Evolutionary conservation across 1,284 basidiomycete genomes (phyloP), one percentile per base, ranked within the genome.

Genomic region (Ustilago nuda): DNA sequence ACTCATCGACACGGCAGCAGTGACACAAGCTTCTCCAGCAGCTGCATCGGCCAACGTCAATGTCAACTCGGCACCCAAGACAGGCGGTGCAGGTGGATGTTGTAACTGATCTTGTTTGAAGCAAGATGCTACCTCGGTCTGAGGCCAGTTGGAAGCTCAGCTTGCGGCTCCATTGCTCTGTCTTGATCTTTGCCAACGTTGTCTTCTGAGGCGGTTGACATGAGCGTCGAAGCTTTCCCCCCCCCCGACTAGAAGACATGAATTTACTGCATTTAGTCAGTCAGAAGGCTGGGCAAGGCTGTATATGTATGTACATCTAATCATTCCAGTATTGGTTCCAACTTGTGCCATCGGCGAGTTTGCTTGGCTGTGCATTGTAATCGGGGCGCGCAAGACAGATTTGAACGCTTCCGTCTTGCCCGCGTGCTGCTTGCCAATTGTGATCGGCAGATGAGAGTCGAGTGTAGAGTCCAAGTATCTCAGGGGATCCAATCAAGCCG

Each of bases 1-100:
- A 61, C 89, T 99, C 81, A 98, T 99, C 86, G 97, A 99, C 60
- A 71, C 76, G 32, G 76, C 76, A 11, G 75, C 75, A n/a, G 63
- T 71, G 4, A 64, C 73, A 2, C 73, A 71, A 52, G 61, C 68
- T 4, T 65, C 73, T 32, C 61, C 73, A 36, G 71, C 70, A 43
- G 61, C 71, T 12, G 55, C 71, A 27, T 53, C 76, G 9, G 76
- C 72, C 48, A 78, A 72, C 46, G 76, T 78, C 62, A 78, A 78
- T 17, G 76, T 78, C 59, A 67, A 67, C 54, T 74, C 72, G 60
- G 72, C 67, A 6, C 63, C 71, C 60, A 72, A 72, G 62, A 68
- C 68, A 1, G 76, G 76, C 3, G 58, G 54, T 8, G 39, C 65
- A 0, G 66, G 60, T 23, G 72, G 76, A 8, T 74, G 76, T 62